Conservation (phyloP, 805 yeast species). For the Candida ipomoeae region DNA sequence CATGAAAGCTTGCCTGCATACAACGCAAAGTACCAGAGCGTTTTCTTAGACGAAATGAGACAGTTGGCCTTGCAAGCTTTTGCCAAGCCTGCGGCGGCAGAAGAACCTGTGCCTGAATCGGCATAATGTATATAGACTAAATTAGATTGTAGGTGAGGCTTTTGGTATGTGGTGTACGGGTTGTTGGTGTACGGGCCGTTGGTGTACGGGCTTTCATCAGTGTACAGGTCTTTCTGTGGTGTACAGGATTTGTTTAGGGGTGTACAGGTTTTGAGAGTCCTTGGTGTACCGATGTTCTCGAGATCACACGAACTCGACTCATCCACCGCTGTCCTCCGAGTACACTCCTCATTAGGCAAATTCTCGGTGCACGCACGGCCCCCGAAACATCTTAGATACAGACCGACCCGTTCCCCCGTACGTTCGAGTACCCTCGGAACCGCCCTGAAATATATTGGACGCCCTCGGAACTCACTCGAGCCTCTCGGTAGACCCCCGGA, state of each 20-base stretch:
- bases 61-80: constrained; percentile 35
- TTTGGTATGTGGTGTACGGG: not conserved
- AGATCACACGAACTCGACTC: not conserved
- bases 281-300: not conserved
- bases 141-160: not conserved
- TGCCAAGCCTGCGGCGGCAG: constrained; percentile 18
- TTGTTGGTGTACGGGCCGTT: no score
- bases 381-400: not conserved
- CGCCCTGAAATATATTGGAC: no score
- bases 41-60: constrained; percentile 58
- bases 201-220: no score
- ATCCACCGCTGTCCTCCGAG: not conserved
- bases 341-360: constrained; percentile 2
- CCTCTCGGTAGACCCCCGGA: not conserved
- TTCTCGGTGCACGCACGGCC: constrained; percentile 1
- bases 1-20: constrained; percentile 59
- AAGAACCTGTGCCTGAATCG: not conserved
- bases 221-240: no score
- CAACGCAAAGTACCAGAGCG: constrained; percentile 64
- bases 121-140: constrained; percentile 3
- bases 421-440: not conserved
- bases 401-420: no score
- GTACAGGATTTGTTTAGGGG: not conserved
- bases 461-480: not conserved
- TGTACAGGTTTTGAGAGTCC: not conserved